A percentile compares a stretch with the other conserved stretches of the same genome.
phyloP scores from a whole-genome alignment of 2,329 filamentous ascomycete genomes.

The Colletotrichum simmondsii region DNA sequence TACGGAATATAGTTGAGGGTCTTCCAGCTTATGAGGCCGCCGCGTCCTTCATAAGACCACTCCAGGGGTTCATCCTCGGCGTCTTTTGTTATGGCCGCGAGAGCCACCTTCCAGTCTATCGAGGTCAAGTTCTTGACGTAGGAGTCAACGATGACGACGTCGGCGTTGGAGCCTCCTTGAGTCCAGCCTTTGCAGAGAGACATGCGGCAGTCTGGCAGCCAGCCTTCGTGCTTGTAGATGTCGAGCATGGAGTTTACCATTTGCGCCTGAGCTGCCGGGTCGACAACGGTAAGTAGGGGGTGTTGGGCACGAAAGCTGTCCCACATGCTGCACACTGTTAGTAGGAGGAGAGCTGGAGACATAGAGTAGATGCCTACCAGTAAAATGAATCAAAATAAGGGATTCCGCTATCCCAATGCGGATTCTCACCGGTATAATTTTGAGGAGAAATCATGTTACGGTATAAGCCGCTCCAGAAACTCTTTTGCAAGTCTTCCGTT shows the following conservation, averaged over 20 bases:
- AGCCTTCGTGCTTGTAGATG: constrained; percentile 73
- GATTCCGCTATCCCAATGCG: constrained; percentile 68
- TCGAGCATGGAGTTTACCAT: constrained; percentile 74
- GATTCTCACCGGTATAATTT: constrained; percentile 75
- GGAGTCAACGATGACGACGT: constrained; percentile 71
- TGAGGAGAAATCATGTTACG: constrained; percentile 72
- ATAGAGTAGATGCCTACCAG: constrained; percentile 37
- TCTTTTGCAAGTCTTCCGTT: constrained; percentile 61
- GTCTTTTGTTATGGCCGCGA: constrained; percentile 73
- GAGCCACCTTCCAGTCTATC: constrained; percentile 70
- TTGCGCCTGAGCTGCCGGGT: constrained; percentile 67
- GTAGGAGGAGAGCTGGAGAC: neutral
- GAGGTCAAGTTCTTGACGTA: constrained; percentile 70
- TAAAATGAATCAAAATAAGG: constrained; percentile 71
- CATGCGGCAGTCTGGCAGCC: constrained; percentile 77
- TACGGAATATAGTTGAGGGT: constrained; percentile 72
- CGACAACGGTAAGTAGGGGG: constrained; percentile 71
- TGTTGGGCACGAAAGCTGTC: constrained; percentile 72
- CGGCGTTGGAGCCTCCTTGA: constrained; percentile 75
- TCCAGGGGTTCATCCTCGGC: constrained; percentile 70
- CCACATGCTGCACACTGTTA: constrained; percentile 59
- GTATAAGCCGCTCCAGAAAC: constrained; percentile 73
- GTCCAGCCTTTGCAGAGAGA: constrained; percentile 74
- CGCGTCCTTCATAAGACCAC: constrained; percentile 73
- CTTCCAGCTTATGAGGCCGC: constrained; percentile 75